Conservation (phyloP, 805 yeast species). For the Candida gorgasii region DNA sequence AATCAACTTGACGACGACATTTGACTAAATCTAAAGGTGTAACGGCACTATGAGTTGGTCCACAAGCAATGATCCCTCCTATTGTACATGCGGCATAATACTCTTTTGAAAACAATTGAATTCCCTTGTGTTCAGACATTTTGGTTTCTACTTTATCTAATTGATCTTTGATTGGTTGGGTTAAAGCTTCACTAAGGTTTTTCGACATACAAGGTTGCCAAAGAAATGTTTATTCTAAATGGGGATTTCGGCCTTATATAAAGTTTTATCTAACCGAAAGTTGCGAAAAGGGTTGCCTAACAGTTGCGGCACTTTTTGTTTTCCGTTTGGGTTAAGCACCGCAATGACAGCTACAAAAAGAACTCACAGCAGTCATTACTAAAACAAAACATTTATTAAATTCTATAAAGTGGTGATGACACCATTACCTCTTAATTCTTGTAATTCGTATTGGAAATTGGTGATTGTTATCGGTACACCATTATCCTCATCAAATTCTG, state of each 20-base stretch:
- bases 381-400: background rate
- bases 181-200: conserved; percentile 28
- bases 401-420: conserved; percentile 2
- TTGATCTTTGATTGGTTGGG: conserved; percentile 32
- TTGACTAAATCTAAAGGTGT: conserved; percentile 93
- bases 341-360: background rate
- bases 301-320: background rate
- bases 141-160: conserved; percentile 16
- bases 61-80: conserved; percentile 88
- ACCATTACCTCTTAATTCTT: background rate
- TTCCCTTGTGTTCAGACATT: conserved; percentile 19
- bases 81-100: conserved; percentile 73
- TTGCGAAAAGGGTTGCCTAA: conserved; percentile 4
- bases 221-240: background rate
- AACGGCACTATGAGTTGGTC: conserved; percentile 92
- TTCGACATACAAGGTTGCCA: conserved; percentile 6
- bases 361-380: too few relatives aligned
- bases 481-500: conserved; percentile 12
- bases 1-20: conserved; percentile 87
- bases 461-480: conserved; percentile 11
- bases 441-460: conserved; percentile 10
- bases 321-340: background rate
- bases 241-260: conserved; percentile 2
- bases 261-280: conserved; percentile 2
- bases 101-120: conserved; percentile 58